Percentiles rank a stretch among this genome's conserved stretches.
Conservation (phyloP, 441 rosid species). For the Gossypium davidsonii region DNA sequence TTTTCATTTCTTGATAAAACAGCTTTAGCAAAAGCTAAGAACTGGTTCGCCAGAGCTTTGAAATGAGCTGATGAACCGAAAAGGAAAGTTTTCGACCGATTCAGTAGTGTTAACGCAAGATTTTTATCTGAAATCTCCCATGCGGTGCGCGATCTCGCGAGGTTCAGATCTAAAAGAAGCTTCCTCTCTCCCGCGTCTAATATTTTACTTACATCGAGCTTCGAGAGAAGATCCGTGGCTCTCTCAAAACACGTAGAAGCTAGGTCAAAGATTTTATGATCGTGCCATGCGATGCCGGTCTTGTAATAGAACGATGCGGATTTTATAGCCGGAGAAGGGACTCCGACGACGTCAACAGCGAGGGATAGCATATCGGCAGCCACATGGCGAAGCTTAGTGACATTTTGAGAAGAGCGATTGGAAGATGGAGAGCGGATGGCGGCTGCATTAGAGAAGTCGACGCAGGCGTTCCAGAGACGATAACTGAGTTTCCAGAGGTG, state of each 20-base stretch:
- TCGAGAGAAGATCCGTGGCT: constrained; percentile 68
- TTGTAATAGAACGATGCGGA: constrained; percentile 69
- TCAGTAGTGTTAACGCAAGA: constrained; percentile 62
- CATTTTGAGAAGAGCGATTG: constrained; percentile 22
- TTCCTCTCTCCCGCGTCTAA: constrained; percentile 63
- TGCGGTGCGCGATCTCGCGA: constrained; percentile 80
- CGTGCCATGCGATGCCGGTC: constrained; percentile 68
- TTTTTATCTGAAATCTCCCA: constrained; percentile 70
- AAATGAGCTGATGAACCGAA: constrained; percentile 66
- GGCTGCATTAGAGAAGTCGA: constrained; percentile 70
- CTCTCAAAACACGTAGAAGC: constrained; percentile 80
- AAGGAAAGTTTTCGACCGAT: constrained; percentile 55
- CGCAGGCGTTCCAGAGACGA: constrained; percentile 93
- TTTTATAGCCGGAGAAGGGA: constrained; percentile 68
- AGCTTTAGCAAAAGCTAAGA: constrained; percentile 54
- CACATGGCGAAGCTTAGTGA: constrained; percentile 60
- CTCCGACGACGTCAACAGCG: constrained; percentile 57
- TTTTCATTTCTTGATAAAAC: constrained; percentile 38
- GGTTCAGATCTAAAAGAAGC: constrained; percentile 56
- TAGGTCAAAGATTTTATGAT: constrained; percentile 52
- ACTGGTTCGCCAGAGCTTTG: constrained; percentile 59
- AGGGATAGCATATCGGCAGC: constrained; percentile 82
- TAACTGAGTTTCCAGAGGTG: constrained; percentile 81
- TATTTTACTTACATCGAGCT: constrained; percentile 37
- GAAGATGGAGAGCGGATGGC: constrained; percentile 35